A percentile compares a stretch with the other conserved stretches of the same genome.
phyloP scores from a whole-genome alignment of 2,329 filamentous ascomycete species.

The Bimuria novae-zelandiae region DNA sequence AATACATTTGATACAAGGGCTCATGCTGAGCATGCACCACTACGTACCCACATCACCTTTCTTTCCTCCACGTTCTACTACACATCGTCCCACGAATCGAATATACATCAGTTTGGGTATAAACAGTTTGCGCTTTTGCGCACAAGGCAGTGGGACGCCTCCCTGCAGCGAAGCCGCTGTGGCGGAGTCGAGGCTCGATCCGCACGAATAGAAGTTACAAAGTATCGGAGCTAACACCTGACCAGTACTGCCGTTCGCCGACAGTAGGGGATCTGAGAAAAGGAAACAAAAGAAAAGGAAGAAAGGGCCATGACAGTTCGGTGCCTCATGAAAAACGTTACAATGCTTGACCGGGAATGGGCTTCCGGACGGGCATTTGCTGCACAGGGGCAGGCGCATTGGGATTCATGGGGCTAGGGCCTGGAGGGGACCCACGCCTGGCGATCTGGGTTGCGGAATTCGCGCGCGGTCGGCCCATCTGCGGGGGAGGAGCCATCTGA shows the following conservation, averaged over 20 bases:
- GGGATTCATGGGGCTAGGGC: constrained; percentile 46
- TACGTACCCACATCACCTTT: too few relatives aligned
- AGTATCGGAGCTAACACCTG: background rate
- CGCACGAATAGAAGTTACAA: constrained; percentile 9
- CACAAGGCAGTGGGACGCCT: background rate
- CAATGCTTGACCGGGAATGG: constrained; percentile 53
- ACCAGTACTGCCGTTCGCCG: background rate
- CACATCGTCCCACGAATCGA: constrained; percentile 3
- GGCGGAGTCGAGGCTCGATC: constrained; percentile 2
- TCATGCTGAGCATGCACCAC: background rate
- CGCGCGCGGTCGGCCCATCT: constrained; percentile 41
- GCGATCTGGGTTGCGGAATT: constrained; percentile 44
- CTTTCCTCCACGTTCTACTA: background rate
- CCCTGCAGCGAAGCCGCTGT: constrained; percentile 1
- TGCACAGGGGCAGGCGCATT: constrained; percentile 15
- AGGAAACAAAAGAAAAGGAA: background rate
- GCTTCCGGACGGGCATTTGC: constrained; percentile 51
- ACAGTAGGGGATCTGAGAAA: background rate
- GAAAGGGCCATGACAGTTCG: constrained; percentile 23
- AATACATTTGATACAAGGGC: background rate
- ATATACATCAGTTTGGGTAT: constrained; percentile 1
- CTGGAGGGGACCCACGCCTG: constrained; percentile 37
- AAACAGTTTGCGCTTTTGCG: background rate
- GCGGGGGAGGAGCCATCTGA: constrained; percentile 36
- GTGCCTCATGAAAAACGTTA: constrained; percentile 36